A percentile compares a stretch with the other conserved stretches of the same genome.
Conservation (phyloP, 1,284 basidiomycete species). For the Cryptococcus depauperatus region DNA sequence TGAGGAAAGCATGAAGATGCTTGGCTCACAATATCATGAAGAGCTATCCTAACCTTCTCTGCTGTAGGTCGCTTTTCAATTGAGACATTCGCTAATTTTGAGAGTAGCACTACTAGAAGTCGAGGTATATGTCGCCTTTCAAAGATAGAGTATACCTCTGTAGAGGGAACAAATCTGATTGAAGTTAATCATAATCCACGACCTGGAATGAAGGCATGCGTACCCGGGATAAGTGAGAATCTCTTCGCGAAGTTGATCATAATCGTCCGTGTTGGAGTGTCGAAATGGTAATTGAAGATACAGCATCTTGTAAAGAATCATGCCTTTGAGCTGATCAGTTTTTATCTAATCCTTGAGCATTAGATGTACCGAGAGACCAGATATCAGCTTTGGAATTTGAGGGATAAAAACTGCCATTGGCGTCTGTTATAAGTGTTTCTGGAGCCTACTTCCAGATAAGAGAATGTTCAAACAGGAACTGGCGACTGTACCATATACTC, state of each 20-base stretch:
- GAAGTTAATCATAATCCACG: neutral
- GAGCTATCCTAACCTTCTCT: neutral
- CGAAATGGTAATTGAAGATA: conserved; percentile 78
- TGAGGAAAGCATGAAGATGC: no score
- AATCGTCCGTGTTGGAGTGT: conserved; percentile 56
- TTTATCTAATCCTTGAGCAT: neutral
- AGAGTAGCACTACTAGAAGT: conserved; percentile 61
- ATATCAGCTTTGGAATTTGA: conserved; percentile 67
- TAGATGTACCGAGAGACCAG: conserved; percentile 49
- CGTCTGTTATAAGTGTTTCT: conserved; percentile 57
- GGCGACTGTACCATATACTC: conserved; percentile 44
- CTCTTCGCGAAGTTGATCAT: conserved; percentile 59
- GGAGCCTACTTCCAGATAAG: conserved; percentile 52
- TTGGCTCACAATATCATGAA: neutral
- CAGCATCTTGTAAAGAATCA: conserved; percentile 83
- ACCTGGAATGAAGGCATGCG: conserved; percentile 19
- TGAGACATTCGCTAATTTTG: conserved; percentile 57
- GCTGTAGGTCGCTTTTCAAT: conserved; percentile 56
- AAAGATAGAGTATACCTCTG: no score
- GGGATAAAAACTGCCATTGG: conserved; percentile 56
- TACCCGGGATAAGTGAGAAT: conserved; percentile 68
- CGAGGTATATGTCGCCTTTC: conserved; percentile 59
- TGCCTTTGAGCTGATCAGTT: conserved; percentile 46
- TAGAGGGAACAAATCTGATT: neutral
- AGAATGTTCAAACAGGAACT: neutral